phyloP scores from a whole-genome alignment of 2,329 filamentous ascomycete species.

The Aspergillus jensenii region DNA sequence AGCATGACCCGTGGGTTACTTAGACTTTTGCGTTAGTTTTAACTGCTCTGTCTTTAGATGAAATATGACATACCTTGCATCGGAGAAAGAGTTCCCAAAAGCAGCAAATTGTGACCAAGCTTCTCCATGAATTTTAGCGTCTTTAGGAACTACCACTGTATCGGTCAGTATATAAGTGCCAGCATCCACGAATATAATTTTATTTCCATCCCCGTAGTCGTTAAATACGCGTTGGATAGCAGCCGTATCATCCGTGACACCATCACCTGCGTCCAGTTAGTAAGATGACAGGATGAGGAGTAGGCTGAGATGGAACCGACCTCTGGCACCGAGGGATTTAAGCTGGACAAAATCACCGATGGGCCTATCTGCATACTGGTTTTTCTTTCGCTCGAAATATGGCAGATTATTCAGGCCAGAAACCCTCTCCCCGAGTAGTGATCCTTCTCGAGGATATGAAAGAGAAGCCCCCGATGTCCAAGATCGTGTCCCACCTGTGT shows the following conservation, averaged over 20 bases:
- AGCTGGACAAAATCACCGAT: conserved; percentile 5
- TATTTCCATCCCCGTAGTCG: conserved; percentile 33
- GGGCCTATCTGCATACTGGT: conserved; percentile 1
- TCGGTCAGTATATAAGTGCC: conserved; percentile 51
- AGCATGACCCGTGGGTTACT: conserved; percentile 49
- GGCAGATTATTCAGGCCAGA: background rate
- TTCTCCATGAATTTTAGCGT: conserved; percentile 54
- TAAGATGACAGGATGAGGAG: too few relatives aligned
- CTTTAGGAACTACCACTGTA: conserved; percentile 46
- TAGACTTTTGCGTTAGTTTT: background rate
- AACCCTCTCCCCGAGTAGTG: background rate
- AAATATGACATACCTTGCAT: conserved; percentile 19
- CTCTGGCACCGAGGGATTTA: conserved; percentile 3
- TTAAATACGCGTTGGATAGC: conserved; percentile 8
- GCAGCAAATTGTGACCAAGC: conserved; percentile 50
- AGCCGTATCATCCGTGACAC: conserved; percentile 5
- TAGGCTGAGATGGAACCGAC: background rate
- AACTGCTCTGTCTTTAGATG: background rate
- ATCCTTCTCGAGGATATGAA: background rate
- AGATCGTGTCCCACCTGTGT: background rate
- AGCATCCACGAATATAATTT: conserved; percentile 56
- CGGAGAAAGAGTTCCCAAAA: conserved; percentile 46
- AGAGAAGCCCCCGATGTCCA: background rate
- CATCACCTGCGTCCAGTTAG: background rate
- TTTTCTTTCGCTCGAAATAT: conserved; percentile 6